Conservation (phyloP, 176 grass and related monocot species). For the Otatea glauca region DNA sequence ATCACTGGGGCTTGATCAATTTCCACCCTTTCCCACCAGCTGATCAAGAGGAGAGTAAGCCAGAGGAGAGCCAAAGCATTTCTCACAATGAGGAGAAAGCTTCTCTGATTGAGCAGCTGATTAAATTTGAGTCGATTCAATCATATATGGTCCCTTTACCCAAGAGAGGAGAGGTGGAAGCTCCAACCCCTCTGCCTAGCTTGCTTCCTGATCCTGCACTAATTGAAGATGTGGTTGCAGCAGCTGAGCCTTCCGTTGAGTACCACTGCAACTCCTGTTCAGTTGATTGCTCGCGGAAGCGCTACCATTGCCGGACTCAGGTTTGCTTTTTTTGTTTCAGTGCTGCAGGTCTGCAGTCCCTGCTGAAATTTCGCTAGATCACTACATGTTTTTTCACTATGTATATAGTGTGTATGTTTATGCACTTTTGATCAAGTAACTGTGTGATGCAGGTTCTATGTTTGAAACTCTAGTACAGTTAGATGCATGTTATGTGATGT, state of each 20-base stretch:
- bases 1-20: slow-evolving; percentile 97
- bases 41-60: slow-evolving; percentile 61
- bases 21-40: slow-evolving; percentile 87
- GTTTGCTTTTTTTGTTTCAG: slow-evolving; percentile 54
- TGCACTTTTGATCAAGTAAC: background rate
- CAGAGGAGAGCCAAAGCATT: slow-evolving; percentile 57
- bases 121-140: slow-evolving; percentile 81
- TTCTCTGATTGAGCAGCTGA: slow-evolving; percentile 70
- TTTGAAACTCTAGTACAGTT: background rate
- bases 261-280: slow-evolving; percentile 98
- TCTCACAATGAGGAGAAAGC: slow-evolving; percentile 51
- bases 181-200: slow-evolving; percentile 51
- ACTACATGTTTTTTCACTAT: slow-evolving; percentile 21
- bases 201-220: slow-evolving; percentile 75
- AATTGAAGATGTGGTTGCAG: slow-evolving; percentile 64
- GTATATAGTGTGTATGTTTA: slow-evolving; percentile 12
- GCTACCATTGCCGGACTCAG: slow-evolving; percentile 93
- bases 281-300: slow-evolving; percentile 93
- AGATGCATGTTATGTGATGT: background rate
- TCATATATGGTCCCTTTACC: slow-evolving; percentile 64
- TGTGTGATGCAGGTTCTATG: background rate
- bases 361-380: slow-evolving; percentile 18
- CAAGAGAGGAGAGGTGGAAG: slow-evolving; percentile 67
- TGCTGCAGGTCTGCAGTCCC: background rate
- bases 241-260: slow-evolving; percentile 84